phyloP scores from a whole-genome alignment of 129 eudicot species.

The Saussurea involucrata region DNA sequence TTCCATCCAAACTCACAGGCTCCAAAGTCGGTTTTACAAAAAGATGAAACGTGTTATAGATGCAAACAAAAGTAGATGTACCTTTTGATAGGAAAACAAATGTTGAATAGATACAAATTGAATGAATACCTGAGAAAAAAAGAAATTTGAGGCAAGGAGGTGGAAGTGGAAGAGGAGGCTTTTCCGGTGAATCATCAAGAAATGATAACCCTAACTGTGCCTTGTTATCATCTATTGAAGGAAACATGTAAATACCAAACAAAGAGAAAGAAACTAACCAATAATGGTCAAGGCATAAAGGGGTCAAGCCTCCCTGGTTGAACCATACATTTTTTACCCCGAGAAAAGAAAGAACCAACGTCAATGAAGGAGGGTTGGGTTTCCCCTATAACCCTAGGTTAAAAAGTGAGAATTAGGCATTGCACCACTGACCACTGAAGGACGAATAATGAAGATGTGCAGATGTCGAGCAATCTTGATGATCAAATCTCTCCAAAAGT shows the following conservation, averaged over 20 bases:
- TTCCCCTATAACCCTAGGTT: neutral
- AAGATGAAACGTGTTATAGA: slow-evolving; percentile 37
- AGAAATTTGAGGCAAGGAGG: slow-evolving; percentile 89
- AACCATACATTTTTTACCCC: slow-evolving; percentile 62
- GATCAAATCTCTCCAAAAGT: slow-evolving; percentile 79
- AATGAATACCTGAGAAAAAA: slow-evolving; percentile 53
- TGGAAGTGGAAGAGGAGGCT: slow-evolving; percentile 55
- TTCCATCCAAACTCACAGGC: slow-evolving; percentile 58
- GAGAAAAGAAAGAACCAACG: neutral
- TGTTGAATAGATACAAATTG: neutral
- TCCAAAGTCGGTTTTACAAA: slow-evolving; percentile 58
- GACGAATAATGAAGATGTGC: slow-evolving; percentile 47
- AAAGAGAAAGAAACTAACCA: slow-evolving; percentile 36
- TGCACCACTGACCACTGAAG: slow-evolving; percentile 28
- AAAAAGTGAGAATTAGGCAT: neutral
- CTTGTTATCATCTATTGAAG: slow-evolving; percentile 48
- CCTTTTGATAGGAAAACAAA: neutral
- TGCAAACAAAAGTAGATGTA: neutral
- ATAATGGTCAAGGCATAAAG: slow-evolving; percentile 72
- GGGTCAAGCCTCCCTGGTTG: slow-evolving; percentile 60
- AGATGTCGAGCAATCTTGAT: slow-evolving; percentile 62
- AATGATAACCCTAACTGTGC: slow-evolving; percentile 49
- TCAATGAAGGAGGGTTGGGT: neutral
- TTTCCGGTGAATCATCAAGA: slow-evolving; percentile 51
- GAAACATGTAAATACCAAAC: slow-evolving; percentile 25